phyloP scores from a whole-genome alignment of 2,329 filamentous ascomycete genomes.

The Alternaria ethzedia region DNA sequence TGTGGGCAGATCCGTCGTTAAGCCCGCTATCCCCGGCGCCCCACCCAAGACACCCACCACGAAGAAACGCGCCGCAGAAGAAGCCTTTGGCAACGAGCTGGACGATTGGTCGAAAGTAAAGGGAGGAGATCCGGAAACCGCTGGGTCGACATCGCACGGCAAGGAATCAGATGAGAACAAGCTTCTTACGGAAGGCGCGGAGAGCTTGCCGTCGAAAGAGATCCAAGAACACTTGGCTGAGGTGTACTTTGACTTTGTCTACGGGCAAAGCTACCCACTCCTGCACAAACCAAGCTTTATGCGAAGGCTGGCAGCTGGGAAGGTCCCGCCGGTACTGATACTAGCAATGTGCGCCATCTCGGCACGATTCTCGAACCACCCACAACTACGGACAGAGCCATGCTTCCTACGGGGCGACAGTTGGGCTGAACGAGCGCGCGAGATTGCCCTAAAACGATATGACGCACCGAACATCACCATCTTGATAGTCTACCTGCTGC shows the following conservation, averaged over 20 bases:
- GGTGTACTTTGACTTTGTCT: constrained; percentile 93
- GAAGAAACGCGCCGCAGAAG: constrained; percentile 84
- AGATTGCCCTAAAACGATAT: constrained; percentile 85
- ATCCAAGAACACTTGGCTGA: constrained; percentile 93
- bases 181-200: constrained; percentile 79
- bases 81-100: constrained; percentile 83
- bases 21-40: constrained; percentile 71
- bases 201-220: constrained; percentile 82
- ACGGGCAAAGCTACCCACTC: constrained; percentile 92
- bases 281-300: constrained; percentile 98
- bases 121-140: constrained; percentile 59
- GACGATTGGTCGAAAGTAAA: constrained; percentile 77
- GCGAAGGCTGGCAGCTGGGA: constrained; percentile 79
- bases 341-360: constrained; percentile 95
- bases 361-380: constrained; percentile 92
- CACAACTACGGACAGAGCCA: constrained; percentile 75
- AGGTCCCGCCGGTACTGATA: constrained; percentile 85
- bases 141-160: constrained; percentile 53
- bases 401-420: constrained; percentile 88
- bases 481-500: constrained; percentile 83
- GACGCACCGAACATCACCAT: constrained; percentile 97
- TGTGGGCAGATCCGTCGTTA: constrained; percentile 82
- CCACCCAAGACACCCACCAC: constrained; percentile 61
- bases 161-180: constrained; percentile 74
- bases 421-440: constrained; percentile 86